Evolutionary conservation across 2,329 filamentous ascomycete species (phyloP).

Genomic region (Penicillium sp.): DNA sequence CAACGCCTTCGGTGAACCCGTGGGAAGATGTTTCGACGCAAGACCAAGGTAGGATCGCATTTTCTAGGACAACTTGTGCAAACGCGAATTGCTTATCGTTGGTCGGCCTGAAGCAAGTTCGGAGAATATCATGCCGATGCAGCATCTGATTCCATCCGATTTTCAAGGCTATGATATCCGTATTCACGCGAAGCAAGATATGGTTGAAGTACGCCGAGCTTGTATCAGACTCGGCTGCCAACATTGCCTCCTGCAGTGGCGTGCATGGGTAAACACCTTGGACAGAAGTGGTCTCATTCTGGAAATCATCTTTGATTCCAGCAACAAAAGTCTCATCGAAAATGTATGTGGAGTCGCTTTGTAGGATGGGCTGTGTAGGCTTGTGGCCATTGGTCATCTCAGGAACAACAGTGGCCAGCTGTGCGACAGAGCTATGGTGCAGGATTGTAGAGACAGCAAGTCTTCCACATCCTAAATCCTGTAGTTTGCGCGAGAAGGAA

Average conservation of each 20-base stretch:
- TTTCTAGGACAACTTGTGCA: slow-evolving; percentile 67
- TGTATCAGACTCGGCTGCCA: slow-evolving; percentile 56
- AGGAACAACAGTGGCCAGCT: slow-evolving; percentile 49
- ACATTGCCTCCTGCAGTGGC: slow-evolving; percentile 84
- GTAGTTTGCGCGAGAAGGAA: slow-evolving; percentile 60
- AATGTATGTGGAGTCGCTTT: slow-evolving; percentile 1
- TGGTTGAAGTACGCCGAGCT: slow-evolving; percentile 69
- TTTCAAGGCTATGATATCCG: slow-evolving; percentile 53
- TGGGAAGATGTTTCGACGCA: slow-evolving; percentile 44
- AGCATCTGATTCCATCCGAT: slow-evolving; percentile 63
- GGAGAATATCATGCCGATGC: slow-evolving; percentile 69
- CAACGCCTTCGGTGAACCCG: slow-evolving; percentile 41
- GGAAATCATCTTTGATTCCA: slow-evolving; percentile 35
- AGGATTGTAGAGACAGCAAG: slow-evolving; percentile 69
- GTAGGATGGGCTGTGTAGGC: not conserved
- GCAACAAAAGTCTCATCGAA: slow-evolving; percentile 30
- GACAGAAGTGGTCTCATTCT: slow-evolving; percentile 38
- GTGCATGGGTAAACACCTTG: slow-evolving; percentile 73
- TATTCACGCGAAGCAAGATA: slow-evolving; percentile 62
- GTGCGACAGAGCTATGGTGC: slow-evolving; percentile 64
- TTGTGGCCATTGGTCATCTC: slow-evolving; percentile 5
- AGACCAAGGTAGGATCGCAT: slow-evolving; percentile 47
- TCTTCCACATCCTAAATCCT: slow-evolving; percentile 44
- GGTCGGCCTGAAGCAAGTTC: slow-evolving; percentile 72
- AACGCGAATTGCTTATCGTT: slow-evolving; percentile 61